Conservation (phyloP, 352 stramenopile species). For the Globisporangium paroecandrum region DNA sequence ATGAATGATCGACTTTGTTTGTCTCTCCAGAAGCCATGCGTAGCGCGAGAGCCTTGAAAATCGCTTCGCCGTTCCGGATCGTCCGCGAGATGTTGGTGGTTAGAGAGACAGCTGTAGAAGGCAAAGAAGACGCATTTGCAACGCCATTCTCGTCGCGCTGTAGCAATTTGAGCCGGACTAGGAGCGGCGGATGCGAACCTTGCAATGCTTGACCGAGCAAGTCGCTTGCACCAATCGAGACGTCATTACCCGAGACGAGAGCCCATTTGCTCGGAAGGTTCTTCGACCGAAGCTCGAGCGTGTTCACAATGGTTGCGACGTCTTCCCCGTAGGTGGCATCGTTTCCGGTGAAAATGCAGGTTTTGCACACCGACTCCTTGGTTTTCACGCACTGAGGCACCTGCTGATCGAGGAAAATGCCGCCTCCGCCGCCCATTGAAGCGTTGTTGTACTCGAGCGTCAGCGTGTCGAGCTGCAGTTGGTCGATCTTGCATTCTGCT, state of each 20-base stretch:
- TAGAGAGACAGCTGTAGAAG: neutral
- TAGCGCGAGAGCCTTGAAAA: conserved; percentile 3
- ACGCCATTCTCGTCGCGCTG: neutral
- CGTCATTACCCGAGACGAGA: conserved; percentile 4
- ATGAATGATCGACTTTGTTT: conserved; percentile 1
- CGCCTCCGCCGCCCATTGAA: conserved; percentile 12
- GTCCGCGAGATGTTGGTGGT: conserved; percentile 7
- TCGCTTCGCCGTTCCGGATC: conserved; percentile 3
- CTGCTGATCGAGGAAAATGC: conserved; percentile 12
- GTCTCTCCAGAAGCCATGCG: neutral
- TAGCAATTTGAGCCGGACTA: conserved; percentile 6
- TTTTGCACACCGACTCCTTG: neutral
- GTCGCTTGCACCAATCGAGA: neutral
- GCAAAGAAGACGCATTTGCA: neutral
- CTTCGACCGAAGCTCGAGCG: neutral
- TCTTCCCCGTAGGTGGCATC: conserved; percentile 1
- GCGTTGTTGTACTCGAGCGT: conserved; percentile 15
- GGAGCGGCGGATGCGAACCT: neutral
- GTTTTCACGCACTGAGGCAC: conserved; percentile 10
- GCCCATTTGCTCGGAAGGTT: neutral
- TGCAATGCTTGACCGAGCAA: conserved; percentile 2
- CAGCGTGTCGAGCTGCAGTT: conserved; percentile 1
- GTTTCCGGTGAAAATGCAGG: conserved; percentile 3
- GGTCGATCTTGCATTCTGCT: neutral
- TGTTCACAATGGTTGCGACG: conserved; percentile 11